Conservation (phyloP, 495 filamentous ascomycete genomes). For the Pyrenula aspistea region DNA sequence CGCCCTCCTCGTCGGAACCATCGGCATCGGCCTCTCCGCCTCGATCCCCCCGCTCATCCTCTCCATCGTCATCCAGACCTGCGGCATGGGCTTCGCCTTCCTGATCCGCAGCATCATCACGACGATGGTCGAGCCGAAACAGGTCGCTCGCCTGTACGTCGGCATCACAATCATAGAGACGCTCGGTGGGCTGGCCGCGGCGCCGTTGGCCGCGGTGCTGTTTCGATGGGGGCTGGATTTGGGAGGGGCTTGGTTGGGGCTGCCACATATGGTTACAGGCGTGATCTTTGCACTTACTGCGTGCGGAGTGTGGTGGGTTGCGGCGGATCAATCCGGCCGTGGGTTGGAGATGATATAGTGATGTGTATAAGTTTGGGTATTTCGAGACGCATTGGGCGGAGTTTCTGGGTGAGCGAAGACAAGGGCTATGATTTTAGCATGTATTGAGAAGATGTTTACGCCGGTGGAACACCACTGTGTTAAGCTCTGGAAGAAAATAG, state of each 20-base stretch:
- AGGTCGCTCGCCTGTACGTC: slow-evolving; percentile 44
- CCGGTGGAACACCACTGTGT: too few species aligned
- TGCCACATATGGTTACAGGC: slow-evolving; percentile 42
- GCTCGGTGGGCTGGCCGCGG: slow-evolving; percentile 39
- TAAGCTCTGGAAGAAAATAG: too few species aligned
- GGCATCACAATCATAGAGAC: slow-evolving; percentile 45
- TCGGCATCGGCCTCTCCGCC: slow-evolving; percentile 34
- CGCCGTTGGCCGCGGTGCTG: slow-evolving; percentile 36
- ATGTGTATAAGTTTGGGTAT: too few species aligned
- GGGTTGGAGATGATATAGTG: too few species aligned
- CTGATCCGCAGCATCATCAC: slow-evolving; percentile 38
- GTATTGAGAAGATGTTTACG: too few species aligned
- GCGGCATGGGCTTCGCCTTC: slow-evolving; percentile 35
- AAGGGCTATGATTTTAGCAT: too few species aligned
- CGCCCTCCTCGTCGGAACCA: slow-evolving; percentile 28
- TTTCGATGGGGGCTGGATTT: slow-evolving; percentile 38
- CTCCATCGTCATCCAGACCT: slow-evolving; percentile 33
- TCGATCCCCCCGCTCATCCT: slow-evolving; percentile 24
- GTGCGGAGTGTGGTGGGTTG: slow-evolving; percentile 24
- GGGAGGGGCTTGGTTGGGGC: slow-evolving; percentile 37
- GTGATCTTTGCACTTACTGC: slow-evolving; percentile 26
- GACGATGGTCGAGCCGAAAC: slow-evolving; percentile 35
- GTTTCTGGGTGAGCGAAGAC: too few species aligned
- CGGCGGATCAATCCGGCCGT: too few species aligned
- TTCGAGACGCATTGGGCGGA: too few species aligned